Evolutionary conservation across 371 early-diverging fungal genomes (phyloP).

Genomic region (Mucor racemosus): DNA sequence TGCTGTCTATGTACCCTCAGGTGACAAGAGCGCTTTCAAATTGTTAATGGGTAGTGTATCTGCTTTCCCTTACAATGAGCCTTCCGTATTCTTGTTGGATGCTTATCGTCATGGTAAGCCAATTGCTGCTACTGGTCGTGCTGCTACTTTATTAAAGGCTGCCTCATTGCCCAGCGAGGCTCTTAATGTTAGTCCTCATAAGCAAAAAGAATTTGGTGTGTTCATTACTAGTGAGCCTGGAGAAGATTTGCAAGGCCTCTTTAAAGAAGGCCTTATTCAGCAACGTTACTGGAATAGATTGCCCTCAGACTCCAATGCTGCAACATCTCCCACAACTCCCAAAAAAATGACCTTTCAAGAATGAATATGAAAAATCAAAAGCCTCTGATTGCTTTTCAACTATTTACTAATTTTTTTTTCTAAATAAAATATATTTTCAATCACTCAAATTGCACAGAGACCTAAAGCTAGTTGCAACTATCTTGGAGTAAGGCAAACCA

Average conservation of each 20-base stretch:
- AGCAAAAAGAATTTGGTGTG: background rate
- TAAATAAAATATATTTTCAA: too few relatives aligned
- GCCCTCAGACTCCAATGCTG: constrained; percentile 33
- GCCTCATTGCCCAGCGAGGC: background rate
- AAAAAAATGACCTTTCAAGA: background rate
- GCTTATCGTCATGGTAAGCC: constrained; percentile 48
- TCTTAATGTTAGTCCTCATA: constrained; percentile 1
- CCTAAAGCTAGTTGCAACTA: too few relatives aligned
- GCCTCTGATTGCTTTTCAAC: too few relatives aligned
- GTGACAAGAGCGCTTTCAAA: constrained; percentile 26
- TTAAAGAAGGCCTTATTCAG: constrained; percentile 33
- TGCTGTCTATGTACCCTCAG: constrained; percentile 48
- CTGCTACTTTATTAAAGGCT: constrained; percentile 26
- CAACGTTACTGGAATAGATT: constrained; percentile 47
- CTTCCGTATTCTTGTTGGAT: constrained; percentile 35
- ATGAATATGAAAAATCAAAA: too few relatives aligned
- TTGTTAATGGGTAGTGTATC: constrained; percentile 14
- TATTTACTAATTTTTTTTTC: too few relatives aligned
- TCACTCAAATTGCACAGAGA: too few relatives aligned
- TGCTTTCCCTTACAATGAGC: constrained; percentile 43
- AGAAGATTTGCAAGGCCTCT: background rate
- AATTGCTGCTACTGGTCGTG: constrained; percentile 37
- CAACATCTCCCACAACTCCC: background rate
- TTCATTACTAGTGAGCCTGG: background rate
- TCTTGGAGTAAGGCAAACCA: too few relatives aligned